These are phyloP conservation scores for Chalaropsis thielavioides DNA, from an alignment of 2,329 filamentous ascomycete genomes.

Conservation along the genomic window DNA sequence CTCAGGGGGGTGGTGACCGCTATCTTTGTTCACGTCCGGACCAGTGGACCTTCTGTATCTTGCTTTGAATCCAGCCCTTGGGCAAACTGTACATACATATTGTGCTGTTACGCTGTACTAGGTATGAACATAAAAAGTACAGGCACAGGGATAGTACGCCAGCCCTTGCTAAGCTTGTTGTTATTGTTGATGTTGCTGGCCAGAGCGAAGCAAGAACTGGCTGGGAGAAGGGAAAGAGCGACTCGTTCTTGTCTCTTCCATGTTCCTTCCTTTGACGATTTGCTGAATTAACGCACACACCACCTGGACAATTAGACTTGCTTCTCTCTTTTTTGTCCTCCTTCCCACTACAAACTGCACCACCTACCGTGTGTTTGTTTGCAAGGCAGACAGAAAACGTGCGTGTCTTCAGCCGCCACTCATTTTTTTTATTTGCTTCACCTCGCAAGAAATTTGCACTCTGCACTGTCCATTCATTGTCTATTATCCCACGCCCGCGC, in stretches of 20 bases:
- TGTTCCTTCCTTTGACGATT: conserved; percentile 1
- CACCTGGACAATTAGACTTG: background rate
- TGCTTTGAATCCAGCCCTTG: background rate
- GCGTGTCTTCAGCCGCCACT: conserved; percentile 3
- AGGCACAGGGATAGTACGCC: background rate
- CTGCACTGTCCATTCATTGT: background rate
- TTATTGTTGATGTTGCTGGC: background rate
- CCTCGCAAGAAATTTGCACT: background rate
- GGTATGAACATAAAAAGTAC: background rate
- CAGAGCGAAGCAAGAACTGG: background rate
- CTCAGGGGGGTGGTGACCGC: background rate
- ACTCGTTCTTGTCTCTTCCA: background rate
- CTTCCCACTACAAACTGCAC: background rate
- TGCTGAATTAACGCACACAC: conserved; percentile 4
- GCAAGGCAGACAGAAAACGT: background rate
- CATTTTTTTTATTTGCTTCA: background rate
- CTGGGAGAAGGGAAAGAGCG: background rate
- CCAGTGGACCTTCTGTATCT: background rate
- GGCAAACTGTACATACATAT: background rate
- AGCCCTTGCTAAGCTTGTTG: background rate
- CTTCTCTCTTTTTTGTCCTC: background rate
- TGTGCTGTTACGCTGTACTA: background rate
- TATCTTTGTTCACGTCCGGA: background rate
- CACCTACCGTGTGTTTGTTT: background rate
- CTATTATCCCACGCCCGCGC: background rate